Base-by-base conservation (phyloP, 345 rosid genomes). In the Excoecaria cochinchinensis region DNA sequence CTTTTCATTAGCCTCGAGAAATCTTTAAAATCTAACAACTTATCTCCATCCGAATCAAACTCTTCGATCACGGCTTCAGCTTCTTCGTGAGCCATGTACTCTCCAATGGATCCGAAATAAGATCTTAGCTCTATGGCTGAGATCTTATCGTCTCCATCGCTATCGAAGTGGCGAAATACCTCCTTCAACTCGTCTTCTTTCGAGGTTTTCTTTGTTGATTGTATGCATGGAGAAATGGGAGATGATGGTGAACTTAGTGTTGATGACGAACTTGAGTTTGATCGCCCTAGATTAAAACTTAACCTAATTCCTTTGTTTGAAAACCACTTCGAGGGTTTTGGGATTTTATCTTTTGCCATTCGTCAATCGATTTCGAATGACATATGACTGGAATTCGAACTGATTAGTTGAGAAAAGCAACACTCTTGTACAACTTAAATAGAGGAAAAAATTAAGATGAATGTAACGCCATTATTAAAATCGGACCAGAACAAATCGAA, bases 41-140 rank as follows among this genome's bases (percentile, higher is more conserved):
- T 81, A 66, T 95, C 99, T 0, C 91, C 92, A 52, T 95, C 93
- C 1, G 82, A 72, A 76, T 90, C 97, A 3, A 89, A 83, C 36
- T 89, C 91, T 38, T 73, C 62, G 53, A 95, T 89, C 47, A 84
- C 93, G 1, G 79, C 74, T 69, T 83, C 84, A 53, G 92, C 97
- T 46, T 82, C 86, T 57, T 87, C 88, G 17, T 80, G 75, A 2
- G 97, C 83, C 77, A 95, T 78, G 83, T 83, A 73, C 79, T 92
- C 99, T 21, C 97, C 99, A 22, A 89, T 74, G 3, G 97, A 91
- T 0, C 82, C 88, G 48, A 95, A 92, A 80, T 83, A 91, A 3
- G 86, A 72, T 68, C 90, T 82, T 11, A 95, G 90, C 75, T 92
- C 99, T 2, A 77, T 71, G 38, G 92, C 88, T 12, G 97, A 88